Evolutionary conservation across 1,139 yeast species (phyloP), one percentile per base, ranked within the genome.

Genomic region (Suhomyces choctaworum): DNA sequence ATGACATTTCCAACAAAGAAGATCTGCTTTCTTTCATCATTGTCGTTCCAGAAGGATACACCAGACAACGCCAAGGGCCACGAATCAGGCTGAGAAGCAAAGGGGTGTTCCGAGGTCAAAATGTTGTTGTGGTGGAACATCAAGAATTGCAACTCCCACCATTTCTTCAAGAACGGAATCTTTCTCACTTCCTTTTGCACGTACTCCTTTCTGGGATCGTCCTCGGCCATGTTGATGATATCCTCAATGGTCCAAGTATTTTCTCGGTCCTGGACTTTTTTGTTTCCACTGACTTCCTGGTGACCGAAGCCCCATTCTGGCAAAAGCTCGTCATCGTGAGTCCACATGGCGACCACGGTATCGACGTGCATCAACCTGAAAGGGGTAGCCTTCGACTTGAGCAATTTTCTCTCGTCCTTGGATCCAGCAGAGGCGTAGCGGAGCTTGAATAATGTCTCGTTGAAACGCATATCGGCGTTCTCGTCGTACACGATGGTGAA

Each of bases 61-160:
- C 99, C 99, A 10, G 87, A 78, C 37, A 84, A 63, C 29, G 94
- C 77, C 48, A 87, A 74, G n/a, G 98, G 98, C 99, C 99, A 92
- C 6, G 84, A 68, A 45, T 81, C 78, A 4, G 99, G 99, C 45
- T 81, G 83, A 4, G 97, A 87, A 7, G 97, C 96, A 67, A 87
- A 94, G 32, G 99, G 99, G 61, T 92, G 99, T 25, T 86, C 88
- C 12, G 92, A 73, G 4, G 92, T 76, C 49, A 92, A 71, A 49
- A 83, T 80, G 62, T 90, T 92, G 66, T 92, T 92, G 54, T 90
- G 96, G 45, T 82, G 80, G 70, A 92, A 89, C 99, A 92, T 92
- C 45, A 78, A 72, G 27, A 73, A 61, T 66, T 92, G 98, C 46
- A 90, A 72, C 62, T 94, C 97, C 66, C 80, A 67, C 88, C 96